Base-by-base conservation (phyloP, 805 yeast genomes). In the Komagataella ulmi region DNA sequence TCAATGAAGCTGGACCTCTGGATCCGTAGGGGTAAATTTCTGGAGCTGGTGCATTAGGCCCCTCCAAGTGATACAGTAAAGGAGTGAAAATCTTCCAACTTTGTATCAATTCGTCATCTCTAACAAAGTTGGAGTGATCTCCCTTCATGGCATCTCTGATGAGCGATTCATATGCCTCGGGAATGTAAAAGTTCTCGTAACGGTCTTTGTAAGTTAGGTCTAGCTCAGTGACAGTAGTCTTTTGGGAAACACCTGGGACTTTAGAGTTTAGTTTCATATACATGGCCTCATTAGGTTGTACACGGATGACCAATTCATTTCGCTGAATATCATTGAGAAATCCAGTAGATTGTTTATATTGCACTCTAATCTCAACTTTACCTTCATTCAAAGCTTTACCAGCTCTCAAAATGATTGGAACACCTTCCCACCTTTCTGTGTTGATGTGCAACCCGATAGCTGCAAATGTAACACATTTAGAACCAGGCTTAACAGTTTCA, bases 341-440 rank as follows among this genome's bases (percentile, higher is more conserved):
- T 45, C 96, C 96, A 56, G 78, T 75, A 17, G 90, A 84, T 49
- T 85, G 95, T 70, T 83, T 88, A 72, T 85, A 91, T 74, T 93
- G 98, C 55, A 93, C 73, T 67, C 98, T 80, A 56, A 93, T 84
- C 73, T 93, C 99, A 49, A 93, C 99, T 75, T 89, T 89, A 54
- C 91, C 85, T 62, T 84, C 90, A 66, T 91, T 88, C 54, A 93
- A 73, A n/a, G 98, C 97, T 72, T 93, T 93, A 63, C 99, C 99
- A 14, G 98, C 99, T 71, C 96, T 80, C 74, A 93, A 74, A 51
- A 93, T 83, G 63, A 93, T 80, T 52, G 99, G 99, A 47, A 93
- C 98, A 62, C 98, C 98, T 56, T 86, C 93, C 99, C 99, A 93
- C 65, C 97, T 81, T 70, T 93, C 98, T 68, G 90, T 93, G 61